A percentile compares a stretch with the other conserved stretches of the same genome.
phyloP scores from a whole-genome alignment of 1,284 basidiomycete genomes.

The Tausonia pullulans region DNA sequence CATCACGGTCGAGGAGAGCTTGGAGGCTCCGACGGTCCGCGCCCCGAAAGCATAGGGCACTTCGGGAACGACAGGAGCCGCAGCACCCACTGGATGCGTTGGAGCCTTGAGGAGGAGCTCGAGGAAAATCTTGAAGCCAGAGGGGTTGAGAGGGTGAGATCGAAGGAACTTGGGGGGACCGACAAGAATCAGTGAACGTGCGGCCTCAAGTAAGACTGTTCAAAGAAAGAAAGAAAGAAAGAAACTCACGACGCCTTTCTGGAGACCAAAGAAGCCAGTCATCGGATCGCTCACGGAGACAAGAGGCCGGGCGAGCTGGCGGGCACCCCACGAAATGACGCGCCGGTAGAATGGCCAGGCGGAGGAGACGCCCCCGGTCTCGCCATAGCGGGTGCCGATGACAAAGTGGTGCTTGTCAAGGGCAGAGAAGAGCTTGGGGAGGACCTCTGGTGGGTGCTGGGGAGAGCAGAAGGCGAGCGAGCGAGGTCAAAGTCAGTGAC shows the following conservation, averaged over 20 bases:
- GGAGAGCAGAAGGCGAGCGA: not conserved
- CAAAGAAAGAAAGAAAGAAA: not conserved
- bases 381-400: constrained; percentile 39
- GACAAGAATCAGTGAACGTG: not conserved
- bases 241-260: constrained; percentile 33
- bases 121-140: not conserved
- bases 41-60: not conserved
- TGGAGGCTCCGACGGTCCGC: not conserved
- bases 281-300: constrained; percentile 40
- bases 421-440: constrained; percentile 34
- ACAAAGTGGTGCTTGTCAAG: constrained; percentile 33
- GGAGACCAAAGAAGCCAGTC: constrained; percentile 41
- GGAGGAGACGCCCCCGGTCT: constrained; percentile 31
- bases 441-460: constrained; percentile 39
- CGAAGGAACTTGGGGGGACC: not conserved
- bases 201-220: not conserved
- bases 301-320: constrained; percentile 37
- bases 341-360: constrained; percentile 40
- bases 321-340: constrained; percentile 39
- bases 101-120: not conserved
- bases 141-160: not conserved
- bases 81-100: too few relatives aligned
- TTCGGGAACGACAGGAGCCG: not conserved
- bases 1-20: not conserved
- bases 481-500: not conserved